Evolutionary conservation across 805 yeast species (phyloP), one percentile per base, ranked within the genome.

Genomic region (Ogataea thermomethanolica): DNA sequence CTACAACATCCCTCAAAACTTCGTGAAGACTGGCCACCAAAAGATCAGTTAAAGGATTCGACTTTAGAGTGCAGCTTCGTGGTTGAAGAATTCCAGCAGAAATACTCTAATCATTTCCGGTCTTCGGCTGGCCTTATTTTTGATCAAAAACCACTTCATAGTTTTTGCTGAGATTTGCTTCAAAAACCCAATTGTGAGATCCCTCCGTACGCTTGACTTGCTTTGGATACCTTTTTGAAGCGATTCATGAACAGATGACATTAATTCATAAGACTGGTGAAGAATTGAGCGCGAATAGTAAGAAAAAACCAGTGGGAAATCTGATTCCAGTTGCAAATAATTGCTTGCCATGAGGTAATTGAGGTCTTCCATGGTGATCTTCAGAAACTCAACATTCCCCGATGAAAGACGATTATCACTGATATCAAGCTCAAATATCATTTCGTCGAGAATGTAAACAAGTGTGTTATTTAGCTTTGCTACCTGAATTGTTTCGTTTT

Each of bases 221-320:
- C 56, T 49, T 27, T 43, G 44, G 6, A 20, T 27, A 14, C 53
- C 45, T 33, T 48, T 54, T 8, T 39, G 41, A 11, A 52, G 49
- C 3, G 55, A 45, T 27, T 46, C 46, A 11, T 48, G 44, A 4
- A 55, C 30, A 2, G 50, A 44, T 1, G 40, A 34, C 22, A 50
- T 41, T 2, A 35, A 22, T 14, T 44, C 43, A 25, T 44, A 49
- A 7, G 61, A 48, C 14, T 39, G 35, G 12, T 25, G 36, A 30
- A 54, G 46, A 7, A 42, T 49, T 8, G 41, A 25, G 24, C 62
- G 41, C n/a, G 58, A 45, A 28, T 52, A 39, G 41, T 46, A 55
- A 8, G 62, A 58, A 29, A 61, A 60, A 11, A 53, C 52, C 17
- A 64, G 33, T 1, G 68, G 68, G n/a, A 47, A 43, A 3, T 27